Evolutionary conservation across 2,329 filamentous ascomycete genomes (phyloP), one percentile per base, ranked within the genome.

Genomic region (Endoconidiophora polonica): DNA sequence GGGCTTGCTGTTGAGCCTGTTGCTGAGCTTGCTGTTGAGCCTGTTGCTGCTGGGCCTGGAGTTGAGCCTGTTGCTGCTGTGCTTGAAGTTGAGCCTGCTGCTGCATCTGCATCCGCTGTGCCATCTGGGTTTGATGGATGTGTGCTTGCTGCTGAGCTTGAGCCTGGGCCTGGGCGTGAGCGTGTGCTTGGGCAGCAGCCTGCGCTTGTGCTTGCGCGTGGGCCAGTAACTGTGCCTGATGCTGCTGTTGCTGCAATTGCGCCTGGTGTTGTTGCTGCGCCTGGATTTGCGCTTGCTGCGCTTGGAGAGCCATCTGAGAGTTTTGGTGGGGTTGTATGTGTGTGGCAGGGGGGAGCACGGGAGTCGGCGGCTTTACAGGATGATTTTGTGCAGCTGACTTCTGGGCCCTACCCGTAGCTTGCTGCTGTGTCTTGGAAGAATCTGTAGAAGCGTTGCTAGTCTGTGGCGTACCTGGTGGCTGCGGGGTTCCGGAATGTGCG

Each of bases 1-100:
- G 39, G 22, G 54, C 55, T 37, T 61, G 60, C 40, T 60, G 57
- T 26, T 59, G 59, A 26, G 61, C 58, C 9, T 61, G 56, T 4
- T 51, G 60, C n/a, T 56, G 53, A 16, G 55, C 50, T 37, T 57
- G 58, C 22, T 52, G 52, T 24, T 56, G 59, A 6, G 52, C 55
- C 42, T 57, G 58, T 3, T 53, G 45, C 41, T 58, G 44, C 39
- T 58, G 39, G 18, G 55, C 56, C 39, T 61, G 60, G 39, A 60
- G 57, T 24, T 59, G 60, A 26, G 62, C 58, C 5, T 59, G 57
- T 3, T 53, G 45, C 26, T 58, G 58, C 12, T 60, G 57, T 4
- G 52, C 44, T 26, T 57, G 58, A 10, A 47, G 52, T 18, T 46
- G 44, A 10, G 42, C 42, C 16, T 44, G 42, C 12, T 29, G 26